Percentiles rank a stretch among this genome's conserved stretches.
Evolutionary conservation across 306 rosid genomes (phyloP).

Genomic region (Delonix regia): DNA sequence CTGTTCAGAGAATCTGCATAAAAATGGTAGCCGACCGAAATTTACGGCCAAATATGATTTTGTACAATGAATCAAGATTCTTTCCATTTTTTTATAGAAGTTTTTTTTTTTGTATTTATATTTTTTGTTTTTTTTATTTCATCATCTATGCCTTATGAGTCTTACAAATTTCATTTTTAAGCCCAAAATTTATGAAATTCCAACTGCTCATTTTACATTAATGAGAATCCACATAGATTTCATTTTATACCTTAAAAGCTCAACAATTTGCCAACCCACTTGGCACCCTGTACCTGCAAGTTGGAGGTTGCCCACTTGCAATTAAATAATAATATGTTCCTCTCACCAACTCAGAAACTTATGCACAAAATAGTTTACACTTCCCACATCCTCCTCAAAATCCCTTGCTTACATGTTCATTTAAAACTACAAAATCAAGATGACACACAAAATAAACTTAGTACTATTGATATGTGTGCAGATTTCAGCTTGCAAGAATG

Average conservation of each 20-base stretch:
- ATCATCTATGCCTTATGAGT: too few species aligned
- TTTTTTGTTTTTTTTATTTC: too few species aligned
- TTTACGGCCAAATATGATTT: slow-evolving; percentile 14
- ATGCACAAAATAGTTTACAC: neutral
- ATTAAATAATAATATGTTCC: neutral
- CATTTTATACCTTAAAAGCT: too few species aligned
- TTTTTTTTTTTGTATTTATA: too few species aligned
- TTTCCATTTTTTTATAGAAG: too few species aligned
- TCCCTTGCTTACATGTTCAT: neutral
- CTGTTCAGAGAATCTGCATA: slow-evolving; percentile 27
- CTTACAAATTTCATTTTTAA: slow-evolving; percentile 2
- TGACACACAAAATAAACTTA: neutral
- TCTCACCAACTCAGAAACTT: neutral
- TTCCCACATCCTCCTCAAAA: too few species aligned
- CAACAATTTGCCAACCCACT: too few species aligned
- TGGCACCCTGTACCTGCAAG: neutral
- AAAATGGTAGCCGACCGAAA: slow-evolving; percentile 37
- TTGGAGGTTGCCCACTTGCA: neutral
- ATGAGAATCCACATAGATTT: too few species aligned
- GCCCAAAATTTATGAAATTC: neutral
- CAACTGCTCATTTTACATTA: too few species aligned
- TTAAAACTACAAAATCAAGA: neutral
- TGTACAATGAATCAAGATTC: too few species aligned
- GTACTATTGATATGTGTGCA: slow-evolving; percentile 33
- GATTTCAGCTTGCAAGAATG: slow-evolving; percentile 75